Evolutionary conservation across 768 basidiomycete genomes (phyloP).

Genomic region (Lentinula sp.): DNA sequence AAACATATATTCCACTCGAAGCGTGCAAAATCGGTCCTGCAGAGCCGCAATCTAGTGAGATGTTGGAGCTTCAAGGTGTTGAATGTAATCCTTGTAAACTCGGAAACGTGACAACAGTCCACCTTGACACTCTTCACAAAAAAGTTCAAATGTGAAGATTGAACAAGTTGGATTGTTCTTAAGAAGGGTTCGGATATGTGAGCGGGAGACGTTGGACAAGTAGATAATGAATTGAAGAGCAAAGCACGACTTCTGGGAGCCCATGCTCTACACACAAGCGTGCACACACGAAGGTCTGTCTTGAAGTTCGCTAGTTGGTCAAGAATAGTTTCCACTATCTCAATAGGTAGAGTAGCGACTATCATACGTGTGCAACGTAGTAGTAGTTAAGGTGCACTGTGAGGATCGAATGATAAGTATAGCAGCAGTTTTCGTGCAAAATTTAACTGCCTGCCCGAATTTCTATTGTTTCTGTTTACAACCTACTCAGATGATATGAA

Average conservation of each 20-base stretch:
- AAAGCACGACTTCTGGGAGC: neutral
- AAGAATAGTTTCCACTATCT: neutral
- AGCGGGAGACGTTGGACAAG: neutral
- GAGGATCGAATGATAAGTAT: no score
- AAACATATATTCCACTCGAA: neutral
- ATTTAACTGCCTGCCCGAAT: no score
- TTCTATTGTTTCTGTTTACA: no score
- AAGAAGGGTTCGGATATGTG: neutral
- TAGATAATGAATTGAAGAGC: neutral
- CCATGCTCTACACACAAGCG: neutral
- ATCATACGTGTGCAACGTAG: neutral
- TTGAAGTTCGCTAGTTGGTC: neutral
- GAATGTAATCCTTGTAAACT: neutral
- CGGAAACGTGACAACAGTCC: neutral
- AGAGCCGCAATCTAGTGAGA: neutral
- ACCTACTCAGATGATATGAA: no score
- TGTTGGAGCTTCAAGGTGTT: neutral
- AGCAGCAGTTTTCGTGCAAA: no score
- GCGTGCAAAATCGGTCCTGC: neutral
- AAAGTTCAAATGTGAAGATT: neutral
- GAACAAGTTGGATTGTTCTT: neutral
- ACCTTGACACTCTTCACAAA: neutral
- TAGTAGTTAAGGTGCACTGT: no score
- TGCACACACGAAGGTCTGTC: neutral
- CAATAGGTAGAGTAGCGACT: neutral